Evolutionary conservation across 176 grass and related monocot species (phyloP).

Genomic region (Aegilops longissima): DNA sequence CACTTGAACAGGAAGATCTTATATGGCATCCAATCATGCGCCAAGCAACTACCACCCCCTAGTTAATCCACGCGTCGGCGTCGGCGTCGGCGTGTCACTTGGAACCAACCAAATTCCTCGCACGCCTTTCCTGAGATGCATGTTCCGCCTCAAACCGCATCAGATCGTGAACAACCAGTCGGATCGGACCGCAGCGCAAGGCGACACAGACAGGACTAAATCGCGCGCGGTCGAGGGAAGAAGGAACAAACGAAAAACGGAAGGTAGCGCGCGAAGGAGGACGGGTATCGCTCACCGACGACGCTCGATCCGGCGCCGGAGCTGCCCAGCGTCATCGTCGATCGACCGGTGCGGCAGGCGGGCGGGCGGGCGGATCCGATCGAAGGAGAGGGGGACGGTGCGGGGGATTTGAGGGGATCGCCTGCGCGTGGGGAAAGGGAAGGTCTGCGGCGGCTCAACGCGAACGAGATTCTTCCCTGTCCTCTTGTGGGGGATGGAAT

Average conservation of each 20-base stretch:
- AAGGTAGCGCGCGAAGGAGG: background rate
- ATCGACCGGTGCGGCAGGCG: background rate
- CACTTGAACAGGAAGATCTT: background rate
- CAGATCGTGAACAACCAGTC: background rate
- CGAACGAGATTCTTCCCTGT: background rate
- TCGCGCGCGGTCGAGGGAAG: background rate
- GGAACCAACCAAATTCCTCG: background rate
- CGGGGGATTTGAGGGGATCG: background rate
- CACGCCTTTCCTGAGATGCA: background rate
- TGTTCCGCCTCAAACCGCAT: too few relatives aligned
- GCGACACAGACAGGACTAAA: background rate
- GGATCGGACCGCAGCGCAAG: background rate
- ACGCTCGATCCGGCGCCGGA: conserved; percentile 69
- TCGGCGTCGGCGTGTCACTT: background rate
- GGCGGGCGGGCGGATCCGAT: background rate
- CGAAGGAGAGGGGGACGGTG: background rate
- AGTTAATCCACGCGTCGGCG: background rate
- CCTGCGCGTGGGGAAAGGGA: background rate
- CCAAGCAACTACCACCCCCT: background rate
- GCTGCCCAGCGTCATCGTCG: conserved; percentile 66
- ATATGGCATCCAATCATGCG: background rate
- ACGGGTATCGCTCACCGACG: conserved; percentile 50
- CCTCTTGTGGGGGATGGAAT: background rate
- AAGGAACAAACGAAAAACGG: background rate
- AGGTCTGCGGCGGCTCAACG: conserved; percentile 26